phyloP scores from a whole-genome alignment of 1,139 yeast species.

The Arxiozyma heterogenica region DNA sequence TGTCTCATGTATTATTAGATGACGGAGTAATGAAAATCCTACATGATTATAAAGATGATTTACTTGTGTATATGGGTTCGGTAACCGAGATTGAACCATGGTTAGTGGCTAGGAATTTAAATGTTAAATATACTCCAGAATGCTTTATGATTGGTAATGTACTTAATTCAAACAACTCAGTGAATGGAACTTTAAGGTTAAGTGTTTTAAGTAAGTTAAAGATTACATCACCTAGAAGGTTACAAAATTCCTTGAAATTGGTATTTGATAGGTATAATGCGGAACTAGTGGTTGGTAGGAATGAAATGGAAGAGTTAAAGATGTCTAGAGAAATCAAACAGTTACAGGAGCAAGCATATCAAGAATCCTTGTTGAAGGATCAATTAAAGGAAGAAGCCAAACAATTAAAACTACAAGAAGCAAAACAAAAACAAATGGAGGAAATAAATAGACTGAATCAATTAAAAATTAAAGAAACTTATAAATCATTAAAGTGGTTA shows the following conservation, averaged over 20 bases:
- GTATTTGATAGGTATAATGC: constrained; percentile 30
- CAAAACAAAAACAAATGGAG: constrained; percentile 9
- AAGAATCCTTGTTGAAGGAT: constrained; percentile 32
- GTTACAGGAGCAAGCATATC: constrained; percentile 34
- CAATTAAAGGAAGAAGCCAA: constrained; percentile 22
- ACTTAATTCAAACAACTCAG: constrained; percentile 25
- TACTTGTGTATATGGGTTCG: constrained; percentile 27
- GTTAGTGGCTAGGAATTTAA: constrained; percentile 28
- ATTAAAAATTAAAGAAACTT: constrained; percentile 13
- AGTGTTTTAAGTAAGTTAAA: constrained; percentile 29
- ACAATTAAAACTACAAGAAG: constrained; percentile 11
- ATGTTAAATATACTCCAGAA: constrained; percentile 28
- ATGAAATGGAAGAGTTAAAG: constrained; percentile 31
- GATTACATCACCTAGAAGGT: constrained; percentile 22
- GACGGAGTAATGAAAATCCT: constrained; percentile 19
- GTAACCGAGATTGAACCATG: constrained; percentile 31
- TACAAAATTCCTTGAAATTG: constrained; percentile 23
- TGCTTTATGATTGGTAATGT: constrained; percentile 34
- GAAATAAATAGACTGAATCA: constrained; percentile 5
- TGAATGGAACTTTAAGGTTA: constrained; percentile 28
- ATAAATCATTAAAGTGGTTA: constrained; percentile 19
- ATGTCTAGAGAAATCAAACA: constrained; percentile 32
- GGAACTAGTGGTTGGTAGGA: constrained; percentile 31
- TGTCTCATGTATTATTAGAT: constrained; percentile 26
- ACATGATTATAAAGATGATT: constrained; percentile 22